Evolutionary conservation across 306 rosid species (phyloP), one percentile per base, ranked within the genome.

Genomic region (Prunus davidiana): DNA sequence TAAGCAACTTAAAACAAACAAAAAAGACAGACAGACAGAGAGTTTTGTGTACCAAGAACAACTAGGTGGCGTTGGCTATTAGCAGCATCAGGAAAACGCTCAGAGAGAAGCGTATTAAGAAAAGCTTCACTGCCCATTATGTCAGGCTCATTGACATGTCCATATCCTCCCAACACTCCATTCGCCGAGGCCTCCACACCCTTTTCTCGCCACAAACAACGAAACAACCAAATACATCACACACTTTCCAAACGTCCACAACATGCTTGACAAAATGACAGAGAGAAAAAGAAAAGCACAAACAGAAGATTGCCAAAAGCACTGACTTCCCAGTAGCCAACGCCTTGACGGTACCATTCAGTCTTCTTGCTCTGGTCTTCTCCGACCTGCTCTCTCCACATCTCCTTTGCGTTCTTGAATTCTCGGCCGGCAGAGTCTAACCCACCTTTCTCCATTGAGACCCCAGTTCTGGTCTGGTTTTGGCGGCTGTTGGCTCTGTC

Each of bases 121-220:
- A 95, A 92, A 52, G 86, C 92, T 84, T 92, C 93, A 80, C 98
- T 95, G 49, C 77, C 89, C 47, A 34, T 77, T 67, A 95, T 87
- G 79, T 95, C 98, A 9, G 90, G 81, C 43, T 89, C 88, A 76
- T 84, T 88, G 73, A 92, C 91, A 56, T 79, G 86, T 47, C 88
- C 91, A 82, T 34, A 92, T 20, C 98, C 98, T 62, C 98, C 97
- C 79, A 95, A 82, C 5, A 95, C 97, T 38, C 98, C 98, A 70
- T 95, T 91, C n/a, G 87, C 70, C 6, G 91, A 92, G 32, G 98
- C 97, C 72, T 89, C 93, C 65, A 95, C 92, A 38, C 90, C 93
- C 96, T 91, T 69, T 28, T 67, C 80, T 24, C 71, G 62, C 75
- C 58, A 68, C n/a, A 30, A 77, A 49, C 68, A 70, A 52, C 3